Conservation (phyloP, 1,284 basidiomycete species). For the Moesziomyces sp. region DNA sequence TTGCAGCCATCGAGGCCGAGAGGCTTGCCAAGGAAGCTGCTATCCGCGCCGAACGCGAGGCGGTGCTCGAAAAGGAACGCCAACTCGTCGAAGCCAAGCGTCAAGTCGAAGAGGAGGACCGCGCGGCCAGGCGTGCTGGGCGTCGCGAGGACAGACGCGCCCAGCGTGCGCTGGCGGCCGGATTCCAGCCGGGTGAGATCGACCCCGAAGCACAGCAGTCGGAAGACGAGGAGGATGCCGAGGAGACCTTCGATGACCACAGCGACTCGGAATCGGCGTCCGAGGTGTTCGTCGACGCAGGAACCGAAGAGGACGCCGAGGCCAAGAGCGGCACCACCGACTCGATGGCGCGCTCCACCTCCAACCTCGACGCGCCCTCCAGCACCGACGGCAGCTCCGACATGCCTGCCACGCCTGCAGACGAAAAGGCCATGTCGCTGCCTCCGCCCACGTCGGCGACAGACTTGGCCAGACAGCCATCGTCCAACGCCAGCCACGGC, state of each 20-base stretch:
- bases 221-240: conserved; percentile 25
- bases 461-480: conserved; percentile 14
- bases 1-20: conserved; percentile 46
- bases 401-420: conserved; percentile 40
- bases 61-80: conserved; percentile 35
- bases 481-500: conserved; percentile 19
- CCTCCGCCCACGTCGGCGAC: conserved; percentile 5
- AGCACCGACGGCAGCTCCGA: conserved; percentile 48
- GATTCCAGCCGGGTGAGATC: conserved; percentile 27
- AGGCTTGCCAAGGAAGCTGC: conserved; percentile 34
- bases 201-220: conserved; percentile 27
- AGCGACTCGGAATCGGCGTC: conserved; percentile 25
- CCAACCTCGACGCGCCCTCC: conserved; percentile 34
- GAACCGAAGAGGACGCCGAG: conserved; percentile 13
- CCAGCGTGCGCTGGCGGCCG: conserved; percentile 29
- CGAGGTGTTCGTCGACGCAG: conserved; percentile 44
- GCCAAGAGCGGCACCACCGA: conserved; percentile 27
- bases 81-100: conserved; percentile 43
- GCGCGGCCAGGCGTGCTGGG: conserved; percentile 34
- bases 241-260: conserved; percentile 10
- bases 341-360: conserved; percentile 28
- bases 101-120: conserved; percentile 47
- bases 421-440: conserved; percentile 25
- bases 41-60: conserved; percentile 27
- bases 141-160: conserved; percentile 30